Conservation (phyloP, 225 moss, liverwort and hornwort species). For the Ulota crispa region DNA sequence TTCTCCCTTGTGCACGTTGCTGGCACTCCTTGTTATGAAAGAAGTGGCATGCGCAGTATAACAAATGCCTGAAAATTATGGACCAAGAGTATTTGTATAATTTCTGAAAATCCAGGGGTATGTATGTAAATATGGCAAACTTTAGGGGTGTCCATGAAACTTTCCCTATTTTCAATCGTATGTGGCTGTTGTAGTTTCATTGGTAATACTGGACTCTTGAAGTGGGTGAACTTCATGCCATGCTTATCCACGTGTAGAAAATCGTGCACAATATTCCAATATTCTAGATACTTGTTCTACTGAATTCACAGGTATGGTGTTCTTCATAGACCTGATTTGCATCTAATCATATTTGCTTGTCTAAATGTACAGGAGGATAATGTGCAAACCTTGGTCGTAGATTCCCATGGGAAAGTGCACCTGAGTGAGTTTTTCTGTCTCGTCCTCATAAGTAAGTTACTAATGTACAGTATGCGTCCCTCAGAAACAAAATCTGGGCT, state of each 20-base stretch:
- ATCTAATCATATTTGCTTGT: not conserved
- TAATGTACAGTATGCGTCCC: not conserved
- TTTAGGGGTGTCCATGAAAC: no score
- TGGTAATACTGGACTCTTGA: not conserved
- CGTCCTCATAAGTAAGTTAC: not conserved
- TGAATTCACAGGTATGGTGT: not conserved
- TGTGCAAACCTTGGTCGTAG: not conserved
- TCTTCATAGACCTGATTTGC: not conserved
- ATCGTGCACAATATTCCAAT: not conserved
- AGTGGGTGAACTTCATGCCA: not conserved
- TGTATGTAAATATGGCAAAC: no score
- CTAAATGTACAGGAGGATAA: not conserved
- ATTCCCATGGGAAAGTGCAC: not conserved
- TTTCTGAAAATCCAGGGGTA: no score
- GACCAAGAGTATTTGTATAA: no score
- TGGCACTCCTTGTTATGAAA: no score
- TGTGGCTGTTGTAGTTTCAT: not conserved
- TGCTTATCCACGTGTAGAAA: not conserved
- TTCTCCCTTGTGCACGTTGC: no score
- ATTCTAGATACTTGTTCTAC: no score
- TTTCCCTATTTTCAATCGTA: not conserved
- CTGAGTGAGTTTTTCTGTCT: not conserved
- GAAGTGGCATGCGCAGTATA: no score
- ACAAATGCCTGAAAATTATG: no score
- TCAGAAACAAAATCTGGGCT: no score